Conservation (phyloP, 2,329 filamentous ascomycete genomes). For the Tolypocladium pustulatum region DNA sequence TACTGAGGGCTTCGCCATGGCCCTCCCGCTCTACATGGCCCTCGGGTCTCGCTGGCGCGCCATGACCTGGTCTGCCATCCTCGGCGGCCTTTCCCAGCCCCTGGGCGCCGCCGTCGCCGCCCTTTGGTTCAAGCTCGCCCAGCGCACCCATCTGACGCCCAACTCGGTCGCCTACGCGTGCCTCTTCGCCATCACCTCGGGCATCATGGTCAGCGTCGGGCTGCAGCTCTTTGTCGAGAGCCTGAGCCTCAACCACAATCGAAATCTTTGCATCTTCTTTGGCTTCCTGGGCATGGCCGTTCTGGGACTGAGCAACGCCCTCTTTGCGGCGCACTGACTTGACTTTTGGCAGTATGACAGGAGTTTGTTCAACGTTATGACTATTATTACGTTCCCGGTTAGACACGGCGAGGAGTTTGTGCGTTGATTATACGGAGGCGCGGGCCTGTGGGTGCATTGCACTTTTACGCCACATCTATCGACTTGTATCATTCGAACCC, state of each 20-base stretch:
- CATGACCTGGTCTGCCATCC: conserved; percentile 71
- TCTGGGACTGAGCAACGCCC: conserved; percentile 72
- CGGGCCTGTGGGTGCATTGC: neutral
- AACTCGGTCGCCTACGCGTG: conserved; percentile 57
- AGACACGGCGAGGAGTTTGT: neutral
- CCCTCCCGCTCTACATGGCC: conserved; percentile 84
- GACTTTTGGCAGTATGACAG: neutral
- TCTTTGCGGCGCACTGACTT: conserved; percentile 50
- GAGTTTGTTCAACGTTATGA: neutral
- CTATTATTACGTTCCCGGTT: neutral
- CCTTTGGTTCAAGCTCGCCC: conserved; percentile 70
- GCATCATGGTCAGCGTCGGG: conserved; percentile 92
- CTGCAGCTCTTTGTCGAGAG: conserved; percentile 83
- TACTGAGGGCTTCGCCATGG: conserved; percentile 91
- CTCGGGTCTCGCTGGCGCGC: conserved; percentile 70
- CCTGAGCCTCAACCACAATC: conserved; percentile 69
- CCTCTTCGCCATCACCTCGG: conserved; percentile 82
- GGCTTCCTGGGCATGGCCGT: conserved; percentile 81
- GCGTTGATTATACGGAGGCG: neutral
- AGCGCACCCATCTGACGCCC: conserved; percentile 36
- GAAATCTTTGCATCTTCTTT: conserved; percentile 66
- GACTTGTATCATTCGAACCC: neutral
- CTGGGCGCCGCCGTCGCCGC: conserved; percentile 76
- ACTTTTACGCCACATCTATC: neutral
- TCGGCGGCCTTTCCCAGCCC: conserved; percentile 83